Base-by-base conservation (phyloP, 208 protist species). In the Tetramitus jugosus region DNA sequence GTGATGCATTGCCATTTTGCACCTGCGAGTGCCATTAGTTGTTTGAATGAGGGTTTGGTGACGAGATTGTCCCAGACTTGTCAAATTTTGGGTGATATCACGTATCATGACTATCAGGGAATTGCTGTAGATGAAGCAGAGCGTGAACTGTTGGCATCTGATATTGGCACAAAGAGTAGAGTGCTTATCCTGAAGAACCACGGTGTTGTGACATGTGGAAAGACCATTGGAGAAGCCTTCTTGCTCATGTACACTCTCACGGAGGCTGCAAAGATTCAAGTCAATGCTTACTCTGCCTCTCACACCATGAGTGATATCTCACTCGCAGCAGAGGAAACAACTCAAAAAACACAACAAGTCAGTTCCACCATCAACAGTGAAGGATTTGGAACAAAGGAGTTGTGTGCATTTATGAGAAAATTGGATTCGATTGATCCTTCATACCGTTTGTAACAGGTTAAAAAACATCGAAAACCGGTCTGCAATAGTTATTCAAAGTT, bases 251-350 rank as follows among this genome's bases (percentile, higher is more conserved):
- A 52, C n/a, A 43, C 23, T 14, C 49, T 77, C 13, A 29, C n/a
- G 43, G 60, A 67, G 14, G 39, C 72, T 20, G 52, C 43, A 60
- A 43, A 60, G 29, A 77, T 67, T 52, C 72, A 77, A 77, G 35
- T 10, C 3, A 45, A 53, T 14, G 72, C 72, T 33, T 74, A 3
- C 14, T 42, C 31, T 29, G 7, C 14, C 13, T 71, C 20, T 49
- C 43, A 14, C 20, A 45, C 7, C 10, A 14, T 35, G 10, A 35
- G 13, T 35, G 33, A n/a, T 4, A 2, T 29, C 4, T 42, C 39
- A 31, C 23, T 49, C 7, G 39, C 37, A n/a, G 39, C 23, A 33
- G 40, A 71, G 4, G 40, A 71, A 46, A n/a, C 39, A 2, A 46
- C 39, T 4, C 7, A 71, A 1, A 52, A 52, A 52, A 49, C 64